A percentile compares a stretch with the other conserved stretches of the same genome.
Conservation (phyloP, 768 basidiomycete genomes). For the Serendipita vermifera region DNA sequence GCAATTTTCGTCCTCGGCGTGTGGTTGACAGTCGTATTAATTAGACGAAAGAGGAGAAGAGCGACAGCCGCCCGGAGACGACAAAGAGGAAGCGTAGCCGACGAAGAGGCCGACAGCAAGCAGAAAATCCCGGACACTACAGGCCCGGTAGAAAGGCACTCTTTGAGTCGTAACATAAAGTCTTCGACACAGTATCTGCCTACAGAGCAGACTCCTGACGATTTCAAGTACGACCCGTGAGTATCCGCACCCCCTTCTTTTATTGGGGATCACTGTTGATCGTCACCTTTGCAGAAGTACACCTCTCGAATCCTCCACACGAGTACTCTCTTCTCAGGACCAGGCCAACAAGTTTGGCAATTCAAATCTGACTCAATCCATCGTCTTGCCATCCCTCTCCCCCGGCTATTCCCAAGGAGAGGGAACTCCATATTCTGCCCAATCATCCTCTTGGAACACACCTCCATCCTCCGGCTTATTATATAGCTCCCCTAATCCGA, state of each 20-base stretch:
- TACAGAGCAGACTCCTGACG: too few species aligned
- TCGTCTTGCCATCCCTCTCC: conserved; percentile 2
- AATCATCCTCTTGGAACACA: neutral
- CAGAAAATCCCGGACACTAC: neutral
- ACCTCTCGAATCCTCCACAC: too few species aligned
- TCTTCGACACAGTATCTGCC: too few species aligned
- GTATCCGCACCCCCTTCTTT: too few species aligned
- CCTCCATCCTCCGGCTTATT: neutral
- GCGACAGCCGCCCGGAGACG: neutral
- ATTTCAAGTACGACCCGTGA: conserved; percentile 7
- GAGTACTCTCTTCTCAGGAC: too few species aligned
- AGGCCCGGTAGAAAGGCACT: too few species aligned
- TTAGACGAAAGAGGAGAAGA: neutral
- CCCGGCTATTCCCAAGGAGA: neutral
- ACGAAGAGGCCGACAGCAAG: neutral
- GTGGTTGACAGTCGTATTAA: neutral
- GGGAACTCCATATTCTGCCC: neutral
- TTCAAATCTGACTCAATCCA: neutral
- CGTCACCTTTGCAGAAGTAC: too few species aligned
- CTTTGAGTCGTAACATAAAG: too few species aligned
- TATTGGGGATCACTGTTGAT: too few species aligned
- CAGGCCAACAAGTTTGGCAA: too few species aligned
- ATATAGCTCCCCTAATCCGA: neutral
- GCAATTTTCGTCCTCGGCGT: neutral
- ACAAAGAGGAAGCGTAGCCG: neutral